phyloP scores from a whole-genome alignment of 176 grass and related monocot genomes.

The Urochloa ruziziensis region DNA sequence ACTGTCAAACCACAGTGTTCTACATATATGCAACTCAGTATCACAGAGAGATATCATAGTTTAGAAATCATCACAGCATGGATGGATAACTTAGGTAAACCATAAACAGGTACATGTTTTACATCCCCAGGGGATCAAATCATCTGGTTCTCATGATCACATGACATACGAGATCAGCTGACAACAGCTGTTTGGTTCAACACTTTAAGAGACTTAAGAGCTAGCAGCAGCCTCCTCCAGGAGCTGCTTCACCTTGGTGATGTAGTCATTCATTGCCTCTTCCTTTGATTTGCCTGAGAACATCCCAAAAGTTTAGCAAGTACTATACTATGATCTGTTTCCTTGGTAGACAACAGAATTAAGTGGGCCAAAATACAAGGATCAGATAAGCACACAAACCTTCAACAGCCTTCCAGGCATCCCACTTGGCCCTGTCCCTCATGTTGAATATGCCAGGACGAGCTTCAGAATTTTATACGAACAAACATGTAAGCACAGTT shows the following conservation, averaged over 20 bases:
- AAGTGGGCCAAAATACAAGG: neutral
- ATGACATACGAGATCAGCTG: constrained; percentile 14
- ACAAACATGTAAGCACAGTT: neutral
- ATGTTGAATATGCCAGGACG: constrained; percentile 57
- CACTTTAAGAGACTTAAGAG: constrained; percentile 35
- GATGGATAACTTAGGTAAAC: neutral
- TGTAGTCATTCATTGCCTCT: constrained; percentile 78
- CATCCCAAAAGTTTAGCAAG: constrained; percentile 9
- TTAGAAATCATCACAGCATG: neutral
- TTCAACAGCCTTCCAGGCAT: constrained; percentile 83
- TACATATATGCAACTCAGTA: neutral
- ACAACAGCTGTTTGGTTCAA: constrained; percentile 6
- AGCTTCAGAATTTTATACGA: constrained; percentile 38
- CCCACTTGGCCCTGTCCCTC: constrained; percentile 75
- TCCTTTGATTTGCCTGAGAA: constrained; percentile 64
- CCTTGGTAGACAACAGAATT: neutral
- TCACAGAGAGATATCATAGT: constrained; percentile 8
- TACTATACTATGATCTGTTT: neutral
- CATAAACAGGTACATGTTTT: constrained; percentile 36
- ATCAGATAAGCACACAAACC: constrained; percentile 37
- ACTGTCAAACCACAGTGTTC: neutral
- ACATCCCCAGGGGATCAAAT: constrained; percentile 24
- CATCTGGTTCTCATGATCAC: constrained; percentile 8
- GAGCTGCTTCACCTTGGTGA: constrained; percentile 86
- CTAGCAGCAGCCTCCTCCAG: constrained; percentile 46